These are phyloP conservation scores for Chamaenerion angustifolium DNA, from an alignment of 345 rosid species.

Conservation along the genomic window DNA sequence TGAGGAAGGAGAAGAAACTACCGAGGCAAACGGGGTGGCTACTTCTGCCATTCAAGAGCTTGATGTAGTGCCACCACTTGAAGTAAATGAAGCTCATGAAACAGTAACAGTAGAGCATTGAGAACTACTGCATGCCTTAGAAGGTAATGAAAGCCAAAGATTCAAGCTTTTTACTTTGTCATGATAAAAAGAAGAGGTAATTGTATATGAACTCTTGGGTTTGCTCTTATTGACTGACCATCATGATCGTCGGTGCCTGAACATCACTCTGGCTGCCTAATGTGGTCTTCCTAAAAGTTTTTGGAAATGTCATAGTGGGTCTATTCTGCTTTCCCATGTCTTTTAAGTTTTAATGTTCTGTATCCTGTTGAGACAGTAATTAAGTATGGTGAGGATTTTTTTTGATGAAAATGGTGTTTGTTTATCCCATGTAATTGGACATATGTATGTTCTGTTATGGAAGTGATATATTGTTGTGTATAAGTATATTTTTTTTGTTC, in stretches of 20 bases:
- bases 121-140: conserved; percentile 1
- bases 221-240: conserved; percentile 2
- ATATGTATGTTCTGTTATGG: too few species aligned
- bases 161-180: too few species aligned
- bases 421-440: too few species aligned
- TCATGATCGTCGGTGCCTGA: background rate
- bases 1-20: conserved; percentile 17
- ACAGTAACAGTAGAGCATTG: conserved; percentile 22
- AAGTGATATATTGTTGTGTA: too few species aligned
- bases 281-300: background rate
- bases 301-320: too few species aligned
- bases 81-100: conserved; percentile 24
- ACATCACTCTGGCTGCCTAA: conserved; percentile 3
- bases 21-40: conserved; percentile 7
- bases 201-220: conserved; percentile 3
- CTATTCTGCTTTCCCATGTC: too few species aligned
- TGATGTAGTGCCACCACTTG: conserved; percentile 11
- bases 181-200: conserved; percentile 4
- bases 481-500: too few species aligned
- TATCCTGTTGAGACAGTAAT: too few species aligned
- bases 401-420: too few species aligned
- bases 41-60: conserved; percentile 14
- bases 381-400: too few species aligned
- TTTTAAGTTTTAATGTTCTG: too few species aligned
- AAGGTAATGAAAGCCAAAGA: too few species aligned